A percentile compares a stretch with the other conserved stretches of the same genome.
Conservation (phyloP, 2,329 filamentous ascomycete species). For the Aspergillus sp. region DNA sequence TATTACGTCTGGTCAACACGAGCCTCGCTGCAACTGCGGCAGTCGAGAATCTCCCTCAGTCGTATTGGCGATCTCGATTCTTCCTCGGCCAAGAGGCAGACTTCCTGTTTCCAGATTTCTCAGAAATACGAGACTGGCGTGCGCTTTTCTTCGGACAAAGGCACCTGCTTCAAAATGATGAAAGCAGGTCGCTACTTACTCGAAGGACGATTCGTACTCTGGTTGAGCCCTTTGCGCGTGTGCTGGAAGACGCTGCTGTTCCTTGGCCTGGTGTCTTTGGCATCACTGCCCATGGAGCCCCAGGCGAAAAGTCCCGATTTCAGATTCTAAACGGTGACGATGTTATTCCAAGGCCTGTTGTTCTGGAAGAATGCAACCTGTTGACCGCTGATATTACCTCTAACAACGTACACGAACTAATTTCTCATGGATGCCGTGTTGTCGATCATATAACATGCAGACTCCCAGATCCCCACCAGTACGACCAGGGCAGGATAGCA, state of each 20-base stretch:
- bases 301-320: not conserved
- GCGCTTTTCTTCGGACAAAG: slow-evolving; percentile 8
- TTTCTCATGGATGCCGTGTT: not conserved
- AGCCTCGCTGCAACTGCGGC: not conserved
- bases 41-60: slow-evolving; percentile 9
- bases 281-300: not conserved
- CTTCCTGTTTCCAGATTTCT: slow-evolving; percentile 13
- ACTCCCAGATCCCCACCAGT: not conserved
- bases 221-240: slow-evolving; percentile 13
- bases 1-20: not conserved
- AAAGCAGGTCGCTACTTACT: slow-evolving; percentile 2
- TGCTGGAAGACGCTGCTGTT: slow-evolving; percentile 5
- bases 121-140: slow-evolving; percentile 10
- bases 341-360: not conserved
- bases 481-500: not conserved
- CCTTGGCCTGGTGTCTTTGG: not conserved
- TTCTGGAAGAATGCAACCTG: not conserved
- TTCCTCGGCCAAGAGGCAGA: slow-evolving; percentile 12
- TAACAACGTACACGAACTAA: too few species aligned
- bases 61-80: slow-evolving; percentile 17
- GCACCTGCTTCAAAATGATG: not conserved
- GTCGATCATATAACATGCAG: not conserved
- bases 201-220: slow-evolving; percentile 11
- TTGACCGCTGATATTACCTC: not conserved
- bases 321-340: not conserved